Evolutionary conservation across 2,329 filamentous ascomycete genomes (phyloP), one percentile per base, ranked within the genome.

Genomic region (Fusarium phyllophilum): DNA sequence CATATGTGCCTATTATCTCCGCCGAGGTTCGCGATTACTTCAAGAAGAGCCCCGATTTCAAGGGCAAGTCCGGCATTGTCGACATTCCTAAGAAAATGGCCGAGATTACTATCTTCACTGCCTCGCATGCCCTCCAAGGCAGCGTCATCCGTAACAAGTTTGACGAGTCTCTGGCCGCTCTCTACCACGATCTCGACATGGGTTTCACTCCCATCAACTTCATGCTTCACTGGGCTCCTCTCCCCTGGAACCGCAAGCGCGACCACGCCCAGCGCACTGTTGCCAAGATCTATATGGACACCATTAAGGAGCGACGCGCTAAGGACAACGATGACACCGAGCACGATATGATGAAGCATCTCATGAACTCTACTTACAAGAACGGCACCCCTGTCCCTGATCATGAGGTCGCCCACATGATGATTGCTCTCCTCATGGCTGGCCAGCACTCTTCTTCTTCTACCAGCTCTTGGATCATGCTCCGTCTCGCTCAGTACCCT

Each of bases 371-470:
- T 77, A 88, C 86, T 31, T 97, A 97, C 89, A 97, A 97, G 86
- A 90, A 96, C 77, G 94, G 94, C 76, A 90, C 86, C 44, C 86
- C 87, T 11, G 88, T 97, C n/a, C 92, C 94, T 22, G 94, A 97
- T 79, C 88, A 92, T 78, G 94, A 97, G 82, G 89, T 97, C 66
- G 94, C 94, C 29, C 93, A 96, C 84, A 96, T 97, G 89, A 96
- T 97, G 93, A 97, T 97, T 82, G 94, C 94, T 11, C 88, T 97
- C 29, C 90, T 97, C 71, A 97, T 97, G 94, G 94, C 94, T 67
- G 94, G 94, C 63, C 94, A 97, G 81, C 94, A 97, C 85, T 96
- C 93, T 5, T 96, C 94, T 5, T 94, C 94, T 8, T 94, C 94
- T 26, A 95, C 93, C 44, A 92, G 90, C 78, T 90, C 94, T 44